Evolutionary conservation across 441 rosid genomes (phyloP).

Genomic region (Adansonia madagascariensis): DNA sequence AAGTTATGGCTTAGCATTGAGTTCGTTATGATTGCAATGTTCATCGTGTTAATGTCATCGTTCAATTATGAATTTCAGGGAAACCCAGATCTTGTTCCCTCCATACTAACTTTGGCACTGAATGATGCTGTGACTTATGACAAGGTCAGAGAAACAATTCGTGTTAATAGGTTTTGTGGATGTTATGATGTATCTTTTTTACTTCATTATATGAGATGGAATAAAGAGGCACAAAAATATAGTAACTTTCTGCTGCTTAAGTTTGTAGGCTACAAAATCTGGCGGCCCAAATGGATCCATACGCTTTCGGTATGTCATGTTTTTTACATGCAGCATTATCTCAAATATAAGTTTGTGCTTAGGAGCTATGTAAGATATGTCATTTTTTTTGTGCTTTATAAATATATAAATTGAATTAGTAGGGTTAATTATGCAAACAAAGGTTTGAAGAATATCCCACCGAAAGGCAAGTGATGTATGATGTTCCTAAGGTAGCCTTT

Average conservation of each 20-base stretch:
- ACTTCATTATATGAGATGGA: constrained; percentile 18
- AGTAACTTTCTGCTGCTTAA: constrained; percentile 32
- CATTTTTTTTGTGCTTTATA: neutral
- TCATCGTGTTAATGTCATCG: constrained; percentile 8
- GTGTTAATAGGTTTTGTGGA: neutral
- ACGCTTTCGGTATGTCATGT: constrained; percentile 64
- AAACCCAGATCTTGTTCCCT: constrained; percentile 69
- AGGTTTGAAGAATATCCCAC: neutral
- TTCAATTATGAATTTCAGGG: constrained; percentile 41
- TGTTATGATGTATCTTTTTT: constrained; percentile 17
- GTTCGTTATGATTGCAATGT: constrained; percentile 14
- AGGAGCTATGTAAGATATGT: neutral
- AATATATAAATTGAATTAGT: neutral
- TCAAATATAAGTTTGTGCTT: neutral
- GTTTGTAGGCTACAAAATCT: constrained; percentile 76
- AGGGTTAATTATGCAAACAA: neutral
- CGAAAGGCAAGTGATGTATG: neutral
- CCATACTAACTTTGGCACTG: constrained; percentile 70
- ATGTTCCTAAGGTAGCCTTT: neutral
- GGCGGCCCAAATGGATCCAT: constrained; percentile 95
- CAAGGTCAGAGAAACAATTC: constrained; percentile 56
- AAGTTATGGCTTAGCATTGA: neutral
- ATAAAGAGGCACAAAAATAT: neutral
- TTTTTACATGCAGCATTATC: constrained; percentile 21
- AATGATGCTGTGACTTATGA: constrained; percentile 85